Evolutionary conservation across 768 basidiomycete species (phyloP).

Genomic region (Phylloporus sp.): DNA sequence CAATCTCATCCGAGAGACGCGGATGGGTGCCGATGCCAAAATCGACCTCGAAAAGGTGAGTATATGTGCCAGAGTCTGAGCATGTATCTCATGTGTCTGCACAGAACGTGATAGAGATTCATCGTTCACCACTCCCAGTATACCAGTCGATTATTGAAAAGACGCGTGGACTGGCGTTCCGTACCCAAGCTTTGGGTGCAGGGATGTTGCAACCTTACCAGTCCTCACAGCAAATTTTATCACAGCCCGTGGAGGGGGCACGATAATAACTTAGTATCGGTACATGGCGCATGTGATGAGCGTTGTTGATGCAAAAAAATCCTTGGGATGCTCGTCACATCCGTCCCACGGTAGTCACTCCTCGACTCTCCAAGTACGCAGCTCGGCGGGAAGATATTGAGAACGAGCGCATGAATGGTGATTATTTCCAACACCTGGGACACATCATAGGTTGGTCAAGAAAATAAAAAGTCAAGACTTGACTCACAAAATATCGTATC

Average conservation of each 20-base stretch:
- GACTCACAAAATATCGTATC: slow-evolving; percentile 45
- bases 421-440: slow-evolving; percentile 37
- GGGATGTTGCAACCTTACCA: slow-evolving; percentile 52
- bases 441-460: not conserved
- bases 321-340: not conserved
- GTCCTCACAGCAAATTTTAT: slow-evolving; percentile 26
- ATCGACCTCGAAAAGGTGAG: slow-evolving; percentile 92
- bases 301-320: slow-evolving; percentile 4
- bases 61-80: not conserved
- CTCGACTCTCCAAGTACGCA: too few relatives aligned
- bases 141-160: slow-evolving; percentile 96
- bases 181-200: slow-evolving; percentile 85
- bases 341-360: not conserved
- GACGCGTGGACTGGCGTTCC: slow-evolving; percentile 85
- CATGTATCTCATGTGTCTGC: slow-evolving; percentile 7
- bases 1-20: slow-evolving; percentile 95
- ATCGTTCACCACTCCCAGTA: slow-evolving; percentile 82
- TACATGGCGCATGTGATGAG: slow-evolving; percentile 6
- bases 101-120: slow-evolving; percentile 95
- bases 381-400: too few relatives aligned
- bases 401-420: too few relatives aligned
- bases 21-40: slow-evolving; percentile 95
- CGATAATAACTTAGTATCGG: slow-evolving; percentile 11
- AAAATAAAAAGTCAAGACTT: not conserved
- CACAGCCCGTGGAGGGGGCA: slow-evolving; percentile 29